Evolutionary conservation across 2,329 filamentous ascomycete genomes (phyloP).

Genomic region (Hymenoscyphus fructigenus): DNA sequence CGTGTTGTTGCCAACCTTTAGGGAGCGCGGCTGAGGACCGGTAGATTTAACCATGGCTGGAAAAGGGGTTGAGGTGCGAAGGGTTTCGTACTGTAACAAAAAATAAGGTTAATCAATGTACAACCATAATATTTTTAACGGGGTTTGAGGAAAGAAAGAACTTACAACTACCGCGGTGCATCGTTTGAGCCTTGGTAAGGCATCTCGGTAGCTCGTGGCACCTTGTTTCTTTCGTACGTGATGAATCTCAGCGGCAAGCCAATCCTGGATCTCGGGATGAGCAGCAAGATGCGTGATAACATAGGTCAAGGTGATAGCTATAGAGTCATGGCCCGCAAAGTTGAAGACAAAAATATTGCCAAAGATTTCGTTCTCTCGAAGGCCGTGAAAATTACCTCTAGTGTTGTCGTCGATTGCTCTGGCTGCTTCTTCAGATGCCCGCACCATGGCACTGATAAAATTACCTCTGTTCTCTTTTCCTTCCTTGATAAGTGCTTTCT

Average conservation of each 20-base stretch:
- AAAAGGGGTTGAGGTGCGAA: background rate
- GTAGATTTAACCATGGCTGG: background rate
- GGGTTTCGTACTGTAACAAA: background rate
- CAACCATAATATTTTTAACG: no score
- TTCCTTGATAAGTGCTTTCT: background rate
- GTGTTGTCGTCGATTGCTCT: no score
- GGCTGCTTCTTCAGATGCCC: no score
- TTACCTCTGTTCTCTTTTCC: background rate
- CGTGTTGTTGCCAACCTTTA: background rate
- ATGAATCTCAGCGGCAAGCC: conserved; percentile 61
- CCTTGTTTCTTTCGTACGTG: background rate
- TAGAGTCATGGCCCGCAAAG: conserved; percentile 75
- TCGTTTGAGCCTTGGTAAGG: conserved; percentile 6
- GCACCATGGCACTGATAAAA: no score
- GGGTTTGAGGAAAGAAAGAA: background rate
- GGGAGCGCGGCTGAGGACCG: background rate
- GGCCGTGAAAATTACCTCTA: no score
- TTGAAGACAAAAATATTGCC: conserved; percentile 67
- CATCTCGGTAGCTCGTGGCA: background rate
- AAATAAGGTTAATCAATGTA: no score
- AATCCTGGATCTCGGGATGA: conserved; percentile 59
- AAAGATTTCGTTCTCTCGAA: conserved; percentile 42
- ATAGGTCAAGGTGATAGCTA: conserved; percentile 71
- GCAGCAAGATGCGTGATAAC: conserved; percentile 65
- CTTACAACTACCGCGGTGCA: conserved; percentile 5